phyloP scores from a whole-genome alignment of 202 grass and related monocot species.

The Schoenoplectus triqueter region DNA sequence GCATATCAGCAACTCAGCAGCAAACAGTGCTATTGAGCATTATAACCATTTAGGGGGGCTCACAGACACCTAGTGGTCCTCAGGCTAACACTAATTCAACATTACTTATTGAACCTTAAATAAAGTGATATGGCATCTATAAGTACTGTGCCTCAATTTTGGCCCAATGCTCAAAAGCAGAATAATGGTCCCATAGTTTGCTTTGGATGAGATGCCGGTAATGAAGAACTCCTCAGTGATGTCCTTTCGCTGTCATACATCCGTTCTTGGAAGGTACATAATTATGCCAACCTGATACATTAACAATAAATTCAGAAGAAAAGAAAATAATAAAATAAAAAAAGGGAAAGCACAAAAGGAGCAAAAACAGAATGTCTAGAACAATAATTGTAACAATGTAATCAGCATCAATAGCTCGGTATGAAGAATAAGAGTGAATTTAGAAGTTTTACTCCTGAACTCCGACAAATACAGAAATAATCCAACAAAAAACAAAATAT shows the following conservation, averaged over 20 bases:
- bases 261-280: conserved; percentile 87
- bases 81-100: background rate
- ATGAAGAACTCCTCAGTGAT: conserved; percentile 87
- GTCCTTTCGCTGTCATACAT: conserved; percentile 86
- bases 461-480: background rate
- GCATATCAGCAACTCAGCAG: background rate
- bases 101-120: conserved; percentile 26
- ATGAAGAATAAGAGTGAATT: background rate
- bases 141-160: conserved; percentile 78
- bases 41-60: background rate
- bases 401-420: background rate
- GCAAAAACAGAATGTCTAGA: background rate
- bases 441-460: background rate
- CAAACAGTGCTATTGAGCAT: background rate
- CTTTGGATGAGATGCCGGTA: conserved; percentile 62
- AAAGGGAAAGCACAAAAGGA: background rate
- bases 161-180: conserved; percentile 87
- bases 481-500: background rate
- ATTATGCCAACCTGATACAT: conserved; percentile 88
- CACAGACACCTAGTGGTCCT: background rate
- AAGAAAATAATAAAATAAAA: background rate
- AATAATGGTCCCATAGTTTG: conserved; percentile 72
- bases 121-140: background rate
- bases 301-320: conserved; percentile 12
- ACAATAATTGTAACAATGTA: conserved; percentile 6